Evolutionary conservation across 768 basidiomycete genomes (phyloP), one percentile per base, ranked within the genome.

Genomic region (Suillus subluteus): DNA sequence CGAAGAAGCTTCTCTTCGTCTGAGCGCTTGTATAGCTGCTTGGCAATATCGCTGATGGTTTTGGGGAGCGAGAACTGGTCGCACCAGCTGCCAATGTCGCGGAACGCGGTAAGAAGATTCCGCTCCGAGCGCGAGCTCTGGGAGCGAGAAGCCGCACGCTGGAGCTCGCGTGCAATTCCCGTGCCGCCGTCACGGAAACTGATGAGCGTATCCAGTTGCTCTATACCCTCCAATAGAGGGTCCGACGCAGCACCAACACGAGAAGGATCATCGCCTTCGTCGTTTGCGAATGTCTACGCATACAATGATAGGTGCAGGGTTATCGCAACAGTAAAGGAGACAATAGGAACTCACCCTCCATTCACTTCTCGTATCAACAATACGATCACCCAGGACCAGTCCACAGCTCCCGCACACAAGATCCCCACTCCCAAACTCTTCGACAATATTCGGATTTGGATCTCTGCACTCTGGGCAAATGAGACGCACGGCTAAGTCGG

Each of bases 241-340:
- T 98, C 95, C 23, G 91, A 88, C 54, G 96, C 95, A 64, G 95
- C 96, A 81, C 98, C 98, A 72, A 99, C 98, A 91, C 98, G 98
- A 71, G 98, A 99, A 69, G 98, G 98, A 78, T 99, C 98, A 77
- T 98, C 97, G 68, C 97, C 96, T 83, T 99, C 98, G 73, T 98
- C 97, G 76, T 99, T 98, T 70, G 98, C 98, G 79, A 99, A 99
- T 68, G 98, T 99, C 93, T 98, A 82, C n/a, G 67, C 61, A 62
- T 16, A 55, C 65, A 58, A 63, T 13, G 30, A 73, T 64, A 74
- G 68, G 66, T 76, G 71, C 73, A 74, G 69, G 50, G 48, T 32
- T 56, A 66, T 35, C 54, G 65, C 62, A 59, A 44, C 62, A 67
- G 52, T 40, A 70, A 70, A 67, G 64, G 37, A 64, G n/a, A 58